Evolutionary conservation across 176 grass and related monocot genomes (phyloP).

Genomic region (Aegilops tauschii): DNA sequence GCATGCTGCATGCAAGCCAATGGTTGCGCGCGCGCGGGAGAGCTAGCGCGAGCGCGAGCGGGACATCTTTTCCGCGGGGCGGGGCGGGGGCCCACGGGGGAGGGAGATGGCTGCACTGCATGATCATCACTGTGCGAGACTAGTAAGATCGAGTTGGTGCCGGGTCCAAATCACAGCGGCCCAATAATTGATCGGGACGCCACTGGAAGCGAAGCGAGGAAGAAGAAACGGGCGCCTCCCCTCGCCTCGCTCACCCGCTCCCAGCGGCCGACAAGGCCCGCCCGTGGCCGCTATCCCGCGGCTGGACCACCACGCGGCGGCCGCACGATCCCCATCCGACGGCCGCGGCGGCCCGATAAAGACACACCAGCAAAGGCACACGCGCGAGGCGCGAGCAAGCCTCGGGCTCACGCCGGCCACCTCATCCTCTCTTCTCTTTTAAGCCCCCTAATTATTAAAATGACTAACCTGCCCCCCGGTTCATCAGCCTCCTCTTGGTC

Average conservation of each 20-base stretch:
- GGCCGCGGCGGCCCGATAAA: conserved; percentile 15
- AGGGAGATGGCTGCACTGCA: conserved; percentile 1
- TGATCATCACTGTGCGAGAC: conserved; percentile 62
- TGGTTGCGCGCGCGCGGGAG: no score
- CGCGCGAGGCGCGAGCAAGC: background rate
- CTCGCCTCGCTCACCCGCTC: background rate
- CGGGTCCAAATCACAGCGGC: conserved; percentile 62
- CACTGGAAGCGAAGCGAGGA: conserved; percentile 6
- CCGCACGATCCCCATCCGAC: conserved; percentile 52
- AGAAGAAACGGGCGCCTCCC: background rate
- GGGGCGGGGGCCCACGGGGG: background rate
- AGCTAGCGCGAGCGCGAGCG: no score
- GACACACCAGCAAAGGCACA: background rate
- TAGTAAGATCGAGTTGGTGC: conserved; percentile 60
- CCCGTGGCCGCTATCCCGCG: conserved; percentile 33
- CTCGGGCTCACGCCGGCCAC: background rate
- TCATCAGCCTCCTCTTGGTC: background rate
- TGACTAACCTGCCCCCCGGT: conserved; percentile 10
- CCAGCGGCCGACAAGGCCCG: conserved; percentile 57
- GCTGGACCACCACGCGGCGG: conserved; percentile 37
- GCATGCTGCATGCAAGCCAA: background rate
- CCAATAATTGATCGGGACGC: conserved; percentile 75
- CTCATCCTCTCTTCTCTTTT: conserved; percentile 44
- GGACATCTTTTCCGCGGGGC: background rate
- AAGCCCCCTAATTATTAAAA: conserved; percentile 17